Base-by-base conservation (phyloP, 2,329 filamentous ascomycete species). In the Alternaria atra region DNA sequence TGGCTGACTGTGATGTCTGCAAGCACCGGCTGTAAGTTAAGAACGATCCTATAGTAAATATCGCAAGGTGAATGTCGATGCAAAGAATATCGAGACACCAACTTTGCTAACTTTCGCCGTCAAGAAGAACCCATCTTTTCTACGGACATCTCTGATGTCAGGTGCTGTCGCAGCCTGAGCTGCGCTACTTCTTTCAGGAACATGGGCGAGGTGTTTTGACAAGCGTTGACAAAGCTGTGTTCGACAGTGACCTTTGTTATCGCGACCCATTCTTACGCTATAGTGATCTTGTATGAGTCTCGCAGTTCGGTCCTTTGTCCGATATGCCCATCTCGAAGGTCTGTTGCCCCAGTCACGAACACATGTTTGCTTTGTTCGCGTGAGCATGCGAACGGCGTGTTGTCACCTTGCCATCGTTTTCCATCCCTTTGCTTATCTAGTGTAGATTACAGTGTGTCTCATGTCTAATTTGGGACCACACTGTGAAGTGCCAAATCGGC, bases 201-300 rank as follows among this genome's bases (percentile, higher is more conserved):
- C 32, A 10, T 30, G n/a, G 15, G 23, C 55, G 43, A 61, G 23
- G 37, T 23, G 30, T 39, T 37, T 23, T 48, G 15, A 23, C 17
- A 27, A 23, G 17, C 13, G 6, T 51, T 5, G 15, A 63, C 29
- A 56, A 60, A 60, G 60, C 46, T 43, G 37, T 29, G 15, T 34
- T 39, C 32, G 17, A 17, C n/a, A 17, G 23, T 37, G 23, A 15
- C 35, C 60, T 63, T 63, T 63, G 60, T 62, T 17, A 20, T 47
- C 17, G 17, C 25, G 27, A 52, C 12, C 9, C 13, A 20, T 32
- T 12, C 27, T 23, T 40, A 43, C 44, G 8, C 46, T 32, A 17
- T 29, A 8, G 20, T 20, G 35, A 27, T 15, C 32, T 20, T 35
- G 17, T n/a, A 27, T 15, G 13, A 12, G 34, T 23, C 42, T 23